phyloP scores from a whole-genome alignment of 2,329 filamentous ascomycete species.

The Sclerotinia nivalis region DNA sequence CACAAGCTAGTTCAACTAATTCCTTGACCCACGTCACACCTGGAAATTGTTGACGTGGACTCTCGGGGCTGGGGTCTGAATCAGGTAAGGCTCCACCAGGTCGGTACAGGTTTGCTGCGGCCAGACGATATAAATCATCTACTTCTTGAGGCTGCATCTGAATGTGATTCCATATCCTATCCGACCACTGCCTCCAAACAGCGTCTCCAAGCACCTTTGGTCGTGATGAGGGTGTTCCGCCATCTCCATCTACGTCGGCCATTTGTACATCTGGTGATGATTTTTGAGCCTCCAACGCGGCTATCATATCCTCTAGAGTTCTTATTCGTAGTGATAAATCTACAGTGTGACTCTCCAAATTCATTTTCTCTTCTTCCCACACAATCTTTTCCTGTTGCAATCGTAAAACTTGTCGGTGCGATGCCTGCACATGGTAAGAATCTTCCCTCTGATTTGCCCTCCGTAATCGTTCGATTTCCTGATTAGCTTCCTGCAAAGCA shows the following conservation, averaged over 20 bases:
- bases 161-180: conserved; percentile 11
- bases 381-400: conserved; percentile 2
- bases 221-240: neutral
- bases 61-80: neutral
- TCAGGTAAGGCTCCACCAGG: neutral
- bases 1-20: neutral
- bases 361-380: conserved; percentile 9
- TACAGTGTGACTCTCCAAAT: neutral
- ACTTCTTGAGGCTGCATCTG: conserved; percentile 7
- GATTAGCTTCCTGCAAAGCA: conserved; percentile 3
- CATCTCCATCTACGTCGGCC: neutral
- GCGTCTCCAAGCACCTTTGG: neutral
- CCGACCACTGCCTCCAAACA: conserved; percentile 14
- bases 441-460: neutral
- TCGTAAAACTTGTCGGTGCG: neutral
- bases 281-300: neutral
- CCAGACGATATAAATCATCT: conserved; percentile 10
- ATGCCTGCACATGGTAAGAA: conserved; percentile 5
- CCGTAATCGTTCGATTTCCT: conserved; percentile 3
- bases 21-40: conserved; percentile 14
- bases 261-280: neutral
- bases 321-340: conserved; percentile 12
- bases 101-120: conserved; percentile 19
- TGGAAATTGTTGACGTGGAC: conserved; percentile 2
- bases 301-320: conserved; percentile 12